Evolutionary conservation across 2,329 filamentous ascomycete species (phyloP), one percentile per base, ranked within the genome.

Genomic region (Nigrospora osmanthi): DNA sequence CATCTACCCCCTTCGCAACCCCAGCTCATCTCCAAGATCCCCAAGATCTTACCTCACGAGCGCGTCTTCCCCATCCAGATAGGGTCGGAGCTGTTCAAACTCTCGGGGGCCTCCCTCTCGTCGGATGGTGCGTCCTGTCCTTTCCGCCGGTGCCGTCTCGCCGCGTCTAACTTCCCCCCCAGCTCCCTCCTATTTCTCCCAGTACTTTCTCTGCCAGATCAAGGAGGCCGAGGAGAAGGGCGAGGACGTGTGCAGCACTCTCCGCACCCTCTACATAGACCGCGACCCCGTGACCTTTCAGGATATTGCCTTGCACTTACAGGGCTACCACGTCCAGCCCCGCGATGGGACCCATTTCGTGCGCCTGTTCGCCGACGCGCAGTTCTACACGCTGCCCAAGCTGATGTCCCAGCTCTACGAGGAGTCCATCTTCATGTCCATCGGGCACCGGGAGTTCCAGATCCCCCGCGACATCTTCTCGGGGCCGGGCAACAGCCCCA

Each of bases 171-270:
- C 32, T 28, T n/a, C n/a, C 40, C 10, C 4, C 6, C 19, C 46
- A 95, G 91, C 89, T 58, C 91, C 91, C 47, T 96, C 90, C 41
- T 96, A 96, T 65, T 96, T 97, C 68, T 95, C 91, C 16, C 85
- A 89, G 55, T 96, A 93, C 70, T 97, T 97, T 65, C 76, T 83
- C 54, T 87, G 87, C 56, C 90, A 96, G 67, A 67, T 96, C 35
- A 76, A 78, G 46, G 68, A 72, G 53, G 83, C 77, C 40, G 75
- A 81, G 48, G 73, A 77, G 39, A 75, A 75, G 45, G 77, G 77
- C 47, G 73, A 80, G 44, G 75, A 78, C 45, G 47, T 66, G 6
- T 62, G 58, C 35, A 52, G 58, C 6, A 64, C 67, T 39, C 71
- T 95, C 47, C 82, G 85, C 53, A 95, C 91, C 0, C 73, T 97